These are phyloP conservation scores for Trichoderma endophyticum DNA, from an alignment of 2,329 filamentous ascomycete genomes.

Conservation along the genomic window DNA sequence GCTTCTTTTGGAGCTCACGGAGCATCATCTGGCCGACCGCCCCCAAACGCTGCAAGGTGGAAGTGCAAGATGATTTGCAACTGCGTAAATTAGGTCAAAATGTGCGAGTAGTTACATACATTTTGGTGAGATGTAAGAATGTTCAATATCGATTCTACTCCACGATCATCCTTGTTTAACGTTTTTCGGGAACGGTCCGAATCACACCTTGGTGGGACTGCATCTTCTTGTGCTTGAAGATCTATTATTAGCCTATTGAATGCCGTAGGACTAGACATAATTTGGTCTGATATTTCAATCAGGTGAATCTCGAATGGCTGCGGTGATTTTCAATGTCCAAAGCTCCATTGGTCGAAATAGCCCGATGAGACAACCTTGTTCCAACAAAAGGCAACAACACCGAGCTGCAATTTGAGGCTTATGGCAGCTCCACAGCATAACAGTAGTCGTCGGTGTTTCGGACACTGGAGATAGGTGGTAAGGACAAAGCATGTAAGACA, in stretches of 20 bases:
- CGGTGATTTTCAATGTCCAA: not conserved
- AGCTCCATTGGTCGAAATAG: not conserved
- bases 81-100: not conserved
- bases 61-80: not conserved
- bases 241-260: not conserved
- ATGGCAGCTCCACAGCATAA: not conserved
- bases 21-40: slow-evolving; percentile 6
- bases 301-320: not conserved
- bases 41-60: not conserved
- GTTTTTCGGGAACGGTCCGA: not conserved
- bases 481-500: not conserved
- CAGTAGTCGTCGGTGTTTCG: not conserved
- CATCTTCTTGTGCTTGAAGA: not conserved
- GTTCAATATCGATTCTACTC: not conserved
- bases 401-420: not conserved
- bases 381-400: not conserved
- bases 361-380: not conserved
- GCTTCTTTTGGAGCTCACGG: not conserved
- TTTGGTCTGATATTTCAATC: not conserved
- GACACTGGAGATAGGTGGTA: not conserved
- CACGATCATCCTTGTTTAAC: not conserved
- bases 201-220: not conserved
- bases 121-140: not conserved
- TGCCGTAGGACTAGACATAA: not conserved
- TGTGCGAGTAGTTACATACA: not conserved